Percentiles rank a stretch among this genome's conserved stretches.
Conservation (phyloP, 2,329 filamentous ascomycete genomes). For the Bretziella fagacearum region DNA sequence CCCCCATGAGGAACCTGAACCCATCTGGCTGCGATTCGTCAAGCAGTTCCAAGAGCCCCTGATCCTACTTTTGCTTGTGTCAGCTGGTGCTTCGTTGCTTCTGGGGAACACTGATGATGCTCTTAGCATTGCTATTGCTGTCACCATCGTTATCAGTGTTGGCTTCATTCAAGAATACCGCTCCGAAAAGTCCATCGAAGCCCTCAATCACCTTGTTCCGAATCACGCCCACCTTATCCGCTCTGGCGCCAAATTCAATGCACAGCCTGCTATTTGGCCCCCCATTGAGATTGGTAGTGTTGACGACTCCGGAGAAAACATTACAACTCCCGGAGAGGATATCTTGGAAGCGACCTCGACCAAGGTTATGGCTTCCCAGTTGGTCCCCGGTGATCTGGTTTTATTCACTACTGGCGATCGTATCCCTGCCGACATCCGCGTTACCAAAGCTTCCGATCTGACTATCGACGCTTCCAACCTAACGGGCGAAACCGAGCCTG, state of each 20-base stretch:
- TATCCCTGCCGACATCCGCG: slow-evolving; percentile 88
- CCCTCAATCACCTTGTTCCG: slow-evolving; percentile 80
- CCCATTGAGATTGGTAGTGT: slow-evolving; percentile 22
- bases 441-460: slow-evolving; percentile 75
- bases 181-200: slow-evolving; percentile 93
- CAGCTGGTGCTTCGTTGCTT: slow-evolving; percentile 71
- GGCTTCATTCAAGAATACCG: slow-evolving; percentile 96
- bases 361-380: slow-evolving; percentile 69
- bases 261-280: slow-evolving; percentile 32
- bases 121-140: slow-evolving; percentile 84
- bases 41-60: slow-evolving; percentile 96
- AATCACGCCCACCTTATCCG: slow-evolving; percentile 93
- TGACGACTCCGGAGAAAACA: slow-evolving; percentile 26
- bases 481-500: slow-evolving; percentile 90
- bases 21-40: slow-evolving; percentile 83
- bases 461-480: slow-evolving; percentile 94
- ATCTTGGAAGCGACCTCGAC: slow-evolving; percentile 55
- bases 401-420: slow-evolving; percentile 91
- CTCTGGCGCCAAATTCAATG: slow-evolving; percentile 21
- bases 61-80: slow-evolving; percentile 79
- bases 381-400: slow-evolving; percentile 86
- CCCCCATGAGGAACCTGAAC: slow-evolving; percentile 82
- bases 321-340: slow-evolving; percentile 43
- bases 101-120: slow-evolving; percentile 93
- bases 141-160: slow-evolving; percentile 91